Evolutionary conservation across 2,329 filamentous ascomycete genomes (phyloP), one percentile per base, ranked within the genome.

Genomic region (Xylariomycetidae sp.): DNA sequence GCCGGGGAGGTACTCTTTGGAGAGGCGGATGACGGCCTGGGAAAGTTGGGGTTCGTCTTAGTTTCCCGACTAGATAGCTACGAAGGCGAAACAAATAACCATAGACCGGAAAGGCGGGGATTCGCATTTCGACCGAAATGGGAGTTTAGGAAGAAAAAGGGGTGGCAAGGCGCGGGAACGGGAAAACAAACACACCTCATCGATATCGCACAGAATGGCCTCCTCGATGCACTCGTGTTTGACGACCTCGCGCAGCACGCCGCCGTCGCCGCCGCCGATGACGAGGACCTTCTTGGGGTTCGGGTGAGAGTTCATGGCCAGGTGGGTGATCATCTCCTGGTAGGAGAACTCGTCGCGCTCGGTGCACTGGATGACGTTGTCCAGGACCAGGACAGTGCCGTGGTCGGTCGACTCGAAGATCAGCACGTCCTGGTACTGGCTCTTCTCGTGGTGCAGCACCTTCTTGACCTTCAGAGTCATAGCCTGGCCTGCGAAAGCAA

Each of bases 261-360:
- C 92, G 41, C 92, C 92, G 61, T 98, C 92, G 61, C 92, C 92
- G 56, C 92, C 92, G 48, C 92, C 92, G 57, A 98, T 97, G 63
- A 98, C 92, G 38, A 98, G 82, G 34, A 98, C 92, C 69, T 89
- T 94, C 80, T 97, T 92, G 59, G 92, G 92, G 74, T 94, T 82
- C 51, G 92, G 92, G 79, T 98, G 92, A 34, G 90, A 88, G 79
- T 94, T 92, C 84, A 98, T 88, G 68, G 88, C 92, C 50, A 98
- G 77, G 70, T 98, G 88, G 53, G 90, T 89, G 68, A 98, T 98
- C 92, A 98, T 98, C 79, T 98, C 92, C 76, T 98, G 92, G 80
- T 95, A 95, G 54, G 89, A 88, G 76, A 97, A 98, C 74, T 98
- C 92, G 61, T 98, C 88, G 49, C 90, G 83, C 80, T 98, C 92